These are phyloP conservation scores for Agastache rugosa DNA, from an alignment of 257 asterid species.

Conservation along the genomic window DNA sequence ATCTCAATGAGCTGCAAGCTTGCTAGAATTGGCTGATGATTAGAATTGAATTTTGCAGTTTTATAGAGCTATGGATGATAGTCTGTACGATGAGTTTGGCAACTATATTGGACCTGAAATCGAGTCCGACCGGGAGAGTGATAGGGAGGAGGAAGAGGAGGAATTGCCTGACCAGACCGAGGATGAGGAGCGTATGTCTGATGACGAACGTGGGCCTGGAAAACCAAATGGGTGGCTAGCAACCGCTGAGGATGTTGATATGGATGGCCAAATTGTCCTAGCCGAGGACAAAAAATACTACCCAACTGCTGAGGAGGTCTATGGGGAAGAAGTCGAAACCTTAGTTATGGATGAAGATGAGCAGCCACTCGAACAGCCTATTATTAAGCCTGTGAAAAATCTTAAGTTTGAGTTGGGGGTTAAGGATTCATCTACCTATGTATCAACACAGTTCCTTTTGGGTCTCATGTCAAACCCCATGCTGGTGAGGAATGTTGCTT, in stretches of 20 bases:
- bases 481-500: constrained; percentile 87
- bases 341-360: constrained; percentile 98
- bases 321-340: constrained; percentile 96
- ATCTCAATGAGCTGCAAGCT: constrained; percentile 4
- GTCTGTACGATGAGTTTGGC: constrained; percentile 94
- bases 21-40: constrained; percentile 23
- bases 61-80: constrained; percentile 77
- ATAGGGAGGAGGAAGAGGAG: constrained; percentile 80
- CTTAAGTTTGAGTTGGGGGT: constrained; percentile 95
- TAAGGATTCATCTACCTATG: constrained; percentile 89
- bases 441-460: constrained; percentile 85
- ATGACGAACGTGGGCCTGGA: constrained; percentile 74
- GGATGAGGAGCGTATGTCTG: constrained; percentile 68
- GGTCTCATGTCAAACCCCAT: constrained; percentile 94
- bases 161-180: constrained; percentile 76
- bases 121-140: constrained; percentile 92
- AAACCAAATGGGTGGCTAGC: constrained; percentile 87
- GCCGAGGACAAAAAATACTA: constrained; percentile 96
- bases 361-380: constrained; percentile 85
- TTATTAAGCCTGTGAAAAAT: constrained; percentile 82
- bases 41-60: constrained; percentile 36
- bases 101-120: constrained; percentile 97
- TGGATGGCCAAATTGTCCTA: constrained; percentile 90
- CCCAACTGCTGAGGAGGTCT: constrained; percentile 98
- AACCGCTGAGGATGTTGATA: constrained; percentile 72